A percentile compares a stretch with the other conserved stretches of the same genome.
phyloP scores from a whole-genome alignment of 495 filamentous ascomycete genomes.

The Penicillium robsamsonii region DNA sequence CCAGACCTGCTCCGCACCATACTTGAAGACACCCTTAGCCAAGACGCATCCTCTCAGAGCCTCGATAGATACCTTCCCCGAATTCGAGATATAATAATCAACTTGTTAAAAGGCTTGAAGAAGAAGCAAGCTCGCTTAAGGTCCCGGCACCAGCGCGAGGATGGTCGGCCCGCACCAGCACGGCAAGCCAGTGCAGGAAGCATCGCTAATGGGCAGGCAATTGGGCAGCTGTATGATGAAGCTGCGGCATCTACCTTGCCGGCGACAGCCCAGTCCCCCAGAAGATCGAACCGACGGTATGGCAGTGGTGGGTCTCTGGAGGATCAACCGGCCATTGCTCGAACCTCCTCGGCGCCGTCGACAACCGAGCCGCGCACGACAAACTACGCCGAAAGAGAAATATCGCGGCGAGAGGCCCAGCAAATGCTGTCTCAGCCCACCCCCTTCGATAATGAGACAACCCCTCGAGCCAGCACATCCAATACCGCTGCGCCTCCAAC shows the following conservation, averaged over 20 bases:
- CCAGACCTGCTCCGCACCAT: slow-evolving; percentile 87
- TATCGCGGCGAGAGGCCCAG: slow-evolving; percentile 51
- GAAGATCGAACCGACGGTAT: slow-evolving; percentile 45
- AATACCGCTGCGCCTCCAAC: slow-evolving; percentile 32
- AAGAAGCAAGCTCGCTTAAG: slow-evolving; percentile 90
- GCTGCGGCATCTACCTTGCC: slow-evolving; percentile 35
- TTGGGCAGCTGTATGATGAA: slow-evolving; percentile 68
- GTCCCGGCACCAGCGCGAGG: slow-evolving; percentile 73
- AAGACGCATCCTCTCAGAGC: slow-evolving; percentile 90
- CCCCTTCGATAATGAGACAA: slow-evolving; percentile 49
- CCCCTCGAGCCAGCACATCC: slow-evolving; percentile 36
- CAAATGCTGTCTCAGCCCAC: slow-evolving; percentile 55
- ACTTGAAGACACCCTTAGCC: slow-evolving; percentile 91
- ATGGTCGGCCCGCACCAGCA: slow-evolving; percentile 44
- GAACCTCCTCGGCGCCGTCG: slow-evolving; percentile 40
- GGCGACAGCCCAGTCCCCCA: slow-evolving; percentile 34
- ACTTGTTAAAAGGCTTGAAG: slow-evolving; percentile 91
- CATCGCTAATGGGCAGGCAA: slow-evolving; percentile 54
- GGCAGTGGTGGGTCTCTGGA: slow-evolving; percentile 50
- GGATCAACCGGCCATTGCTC: slow-evolving; percentile 44
- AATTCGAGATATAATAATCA: slow-evolving; percentile 98
- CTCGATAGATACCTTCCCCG: slow-evolving; percentile 87
- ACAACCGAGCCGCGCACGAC: slow-evolving; percentile 26
- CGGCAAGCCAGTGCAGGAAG: slow-evolving; percentile 70
- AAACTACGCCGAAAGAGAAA: slow-evolving; percentile 42